Percentiles rank a stretch among this genome's conserved stretches.
These are phyloP conservation scores for Aplosporella prunicola DNA, from an alignment of 2,329 filamentous ascomycete species.

Conservation along the genomic window DNA sequence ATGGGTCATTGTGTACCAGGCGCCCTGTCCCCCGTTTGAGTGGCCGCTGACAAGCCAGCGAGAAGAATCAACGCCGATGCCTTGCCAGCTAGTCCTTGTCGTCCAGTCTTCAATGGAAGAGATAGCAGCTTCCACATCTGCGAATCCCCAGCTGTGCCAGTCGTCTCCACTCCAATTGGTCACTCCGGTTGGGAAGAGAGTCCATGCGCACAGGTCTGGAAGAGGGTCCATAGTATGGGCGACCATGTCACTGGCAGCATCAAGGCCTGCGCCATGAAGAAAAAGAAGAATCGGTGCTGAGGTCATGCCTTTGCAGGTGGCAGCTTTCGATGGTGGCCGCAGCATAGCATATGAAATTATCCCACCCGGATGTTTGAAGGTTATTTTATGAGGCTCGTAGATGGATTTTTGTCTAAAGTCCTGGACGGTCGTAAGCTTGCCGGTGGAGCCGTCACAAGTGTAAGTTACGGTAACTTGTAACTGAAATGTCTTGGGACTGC, in stretches of 20 bases:
- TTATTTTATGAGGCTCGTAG: conserved; percentile 43
- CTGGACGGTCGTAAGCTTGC: too few relatives aligned
- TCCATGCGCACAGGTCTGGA: conserved; percentile 46
- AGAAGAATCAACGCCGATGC: conserved; percentile 35
- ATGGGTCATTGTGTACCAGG: conserved; percentile 49
- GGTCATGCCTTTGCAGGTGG: conserved; percentile 19
- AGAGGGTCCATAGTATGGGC: conserved; percentile 41
- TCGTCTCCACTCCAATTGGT: conserved; percentile 53
- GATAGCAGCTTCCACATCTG: conserved; percentile 46
- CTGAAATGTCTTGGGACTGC: conserved; percentile 17
- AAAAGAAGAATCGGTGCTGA: conserved; percentile 41
- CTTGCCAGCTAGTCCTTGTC: conserved; percentile 37
- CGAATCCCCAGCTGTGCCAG: conserved; percentile 51
- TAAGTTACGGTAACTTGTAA: conserved; percentile 22
- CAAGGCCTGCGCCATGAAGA: conserved; percentile 49
- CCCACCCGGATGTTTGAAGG: conserved; percentile 44
- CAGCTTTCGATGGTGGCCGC: conserved; percentile 40
- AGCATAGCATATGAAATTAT: conserved; percentile 50
- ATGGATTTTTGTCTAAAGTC: conserved; percentile 12
- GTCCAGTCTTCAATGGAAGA: conserved; percentile 43
- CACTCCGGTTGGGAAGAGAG: conserved; percentile 47
- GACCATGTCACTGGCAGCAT: conserved; percentile 40
- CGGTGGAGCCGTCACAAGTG: conserved; percentile 11
- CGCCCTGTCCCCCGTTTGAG: conserved; percentile 52
- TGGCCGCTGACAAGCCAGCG: conserved; percentile 48